Conservation (phyloP, 164 flowering plant genomes). For the Protea cynaroides region DNA sequence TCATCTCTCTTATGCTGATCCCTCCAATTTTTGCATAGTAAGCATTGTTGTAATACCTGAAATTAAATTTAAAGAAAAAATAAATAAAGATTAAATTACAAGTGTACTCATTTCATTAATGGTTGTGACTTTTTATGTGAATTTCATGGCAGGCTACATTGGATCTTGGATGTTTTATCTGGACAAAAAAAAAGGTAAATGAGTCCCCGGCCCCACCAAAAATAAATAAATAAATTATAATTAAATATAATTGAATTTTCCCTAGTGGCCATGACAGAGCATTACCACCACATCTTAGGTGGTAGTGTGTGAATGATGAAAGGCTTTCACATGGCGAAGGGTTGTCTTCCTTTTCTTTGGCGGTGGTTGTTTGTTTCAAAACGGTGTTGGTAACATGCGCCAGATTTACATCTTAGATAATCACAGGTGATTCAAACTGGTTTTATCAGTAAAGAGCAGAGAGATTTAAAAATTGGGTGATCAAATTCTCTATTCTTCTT, state of each 20-base stretch:
- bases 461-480: neutral
- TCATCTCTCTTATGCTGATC: constrained; percentile 80
- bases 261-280: too few relatives aligned
- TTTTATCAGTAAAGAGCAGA: too few relatives aligned
- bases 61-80: neutral
- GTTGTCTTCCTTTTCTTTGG: neutral
- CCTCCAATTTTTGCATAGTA: constrained; percentile 96
- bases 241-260: too few relatives aligned
- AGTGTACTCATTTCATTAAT: neutral
- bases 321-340: neutral
- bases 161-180: too few relatives aligned
- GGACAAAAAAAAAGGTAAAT: too few relatives aligned
- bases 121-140: too few relatives aligned
- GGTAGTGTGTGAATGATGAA: neutral
- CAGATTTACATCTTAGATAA: neutral
- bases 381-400: neutral
- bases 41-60: constrained; percentile 92
- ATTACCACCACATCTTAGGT: neutral
- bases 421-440: neutral
- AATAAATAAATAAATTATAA: too few relatives aligned
- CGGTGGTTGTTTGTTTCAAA: neutral
- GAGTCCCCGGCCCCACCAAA: too few relatives aligned
- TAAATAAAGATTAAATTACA: neutral
- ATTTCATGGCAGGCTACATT: too few relatives aligned
- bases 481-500: neutral